phyloP scores from a whole-genome alignment of 768 basidiomycete species.

The Lactifluus echinatus region DNA sequence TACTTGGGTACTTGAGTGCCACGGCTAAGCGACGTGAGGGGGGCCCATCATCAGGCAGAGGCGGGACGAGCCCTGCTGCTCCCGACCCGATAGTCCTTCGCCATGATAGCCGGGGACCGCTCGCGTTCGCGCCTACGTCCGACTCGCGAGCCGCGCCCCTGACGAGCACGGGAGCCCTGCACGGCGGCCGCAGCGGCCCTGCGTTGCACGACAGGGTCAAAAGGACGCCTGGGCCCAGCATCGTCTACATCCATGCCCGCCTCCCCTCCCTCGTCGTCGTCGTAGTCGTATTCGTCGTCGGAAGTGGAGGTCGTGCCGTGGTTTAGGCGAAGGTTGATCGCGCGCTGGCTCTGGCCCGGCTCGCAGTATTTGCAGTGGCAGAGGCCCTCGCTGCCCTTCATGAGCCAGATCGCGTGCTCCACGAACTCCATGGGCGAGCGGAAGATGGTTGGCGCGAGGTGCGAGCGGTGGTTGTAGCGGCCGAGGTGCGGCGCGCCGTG shows the following conservation, averaged over 20 bases:
- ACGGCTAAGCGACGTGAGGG: too few relatives aligned
- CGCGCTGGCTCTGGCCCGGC: neutral
- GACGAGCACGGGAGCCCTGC: too few relatives aligned
- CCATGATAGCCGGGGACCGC: neutral
- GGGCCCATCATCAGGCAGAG: too few relatives aligned
- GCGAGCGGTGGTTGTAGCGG: neutral
- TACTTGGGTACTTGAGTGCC: too few relatives aligned
- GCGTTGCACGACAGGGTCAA: too few relatives aligned
- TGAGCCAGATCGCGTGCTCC: constrained; percentile 20
- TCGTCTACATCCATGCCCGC: too few relatives aligned
- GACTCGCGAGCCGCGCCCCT: too few relatives aligned
- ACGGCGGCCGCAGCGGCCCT: too few relatives aligned
- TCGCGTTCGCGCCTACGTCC: neutral
- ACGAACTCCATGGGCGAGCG: constrained; percentile 19
- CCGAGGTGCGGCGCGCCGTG: constrained; percentile 2
- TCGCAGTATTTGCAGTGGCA: constrained; percentile 11
- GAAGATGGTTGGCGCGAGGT: neutral
- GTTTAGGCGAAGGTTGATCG: neutral
- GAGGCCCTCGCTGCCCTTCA: neutral
- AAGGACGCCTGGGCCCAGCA: too few relatives aligned
- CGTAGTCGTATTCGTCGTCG: neutral
- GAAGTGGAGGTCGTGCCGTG: neutral
- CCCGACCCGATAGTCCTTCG: constrained; percentile 3
- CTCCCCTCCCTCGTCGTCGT: too few relatives aligned
- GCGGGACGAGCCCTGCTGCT: neutral